Base-by-base conservation (phyloP, 176 grass and related monocot genomes). In the Oryza australiensis region DNA sequence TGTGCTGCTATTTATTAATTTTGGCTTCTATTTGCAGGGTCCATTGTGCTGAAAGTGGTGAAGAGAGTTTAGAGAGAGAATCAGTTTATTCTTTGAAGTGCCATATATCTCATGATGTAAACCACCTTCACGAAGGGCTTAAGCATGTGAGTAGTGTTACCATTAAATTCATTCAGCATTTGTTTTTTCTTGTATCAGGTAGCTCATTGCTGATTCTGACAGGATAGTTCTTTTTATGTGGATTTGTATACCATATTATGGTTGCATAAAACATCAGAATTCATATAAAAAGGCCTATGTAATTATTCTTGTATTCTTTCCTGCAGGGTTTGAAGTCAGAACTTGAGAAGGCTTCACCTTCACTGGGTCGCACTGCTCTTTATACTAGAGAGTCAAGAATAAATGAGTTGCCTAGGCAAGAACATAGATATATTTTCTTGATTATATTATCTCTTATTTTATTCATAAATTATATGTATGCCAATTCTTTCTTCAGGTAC, bases 61-160 rank as follows among this genome's bases (percentile, higher is more conserved):
- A 99, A 81, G 97, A 99, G 80, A 93, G 89, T 79, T 87, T 66
- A 55, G 97, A 94, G 83, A 85, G 72, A 69, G 97, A 99, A 81
- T 92, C 87, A 30, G 91, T 99, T 62, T 96, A 90, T 92, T 87
- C 97, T 62, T 77, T 99, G 13, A 99, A 99, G 86, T 99, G 97
- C 33, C 97, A 99, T 89, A 96, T 99, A 90, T 99, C 97, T 80
- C 93, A 96, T 2, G 97, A 99, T 82, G 93, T 99, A 51, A 99
- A 99, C 89, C 97, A 99, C 79, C 89, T 99, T 76, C 97, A 99
- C 38, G 97, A 99, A 76, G 97, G 97, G 74, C 89, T 99, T 40
- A 99, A 87, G 81, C 91, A 91, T 84, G 97, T 99, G 82, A 86
- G 93, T 83, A 51, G 26, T 32, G 22, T 76, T 69, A 22, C 62